These are phyloP conservation scores for Leishmania mexicana DNA, from an alignment of 208 protist genomes.

Conservation along the genomic window DNA sequence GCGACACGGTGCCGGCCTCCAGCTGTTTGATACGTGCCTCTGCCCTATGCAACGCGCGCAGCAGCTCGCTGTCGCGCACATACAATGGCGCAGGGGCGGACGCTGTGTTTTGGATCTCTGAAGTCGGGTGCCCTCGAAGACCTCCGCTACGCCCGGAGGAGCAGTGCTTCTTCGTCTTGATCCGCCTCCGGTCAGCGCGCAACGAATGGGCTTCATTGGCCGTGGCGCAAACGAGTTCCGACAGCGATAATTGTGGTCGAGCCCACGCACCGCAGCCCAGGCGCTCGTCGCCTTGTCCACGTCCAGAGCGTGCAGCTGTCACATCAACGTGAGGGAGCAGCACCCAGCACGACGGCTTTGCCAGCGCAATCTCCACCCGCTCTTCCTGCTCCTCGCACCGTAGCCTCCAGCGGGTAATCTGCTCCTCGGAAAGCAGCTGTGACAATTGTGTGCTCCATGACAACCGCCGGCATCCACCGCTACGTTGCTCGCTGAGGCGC, in stretches of 20 bases:
- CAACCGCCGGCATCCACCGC: background rate
- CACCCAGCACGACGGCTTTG: background rate
- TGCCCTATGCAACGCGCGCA: conserved; percentile 54
- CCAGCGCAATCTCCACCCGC: conserved; percentile 23
- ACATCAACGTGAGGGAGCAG: background rate
- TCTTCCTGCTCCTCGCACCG: conserved; percentile 23
- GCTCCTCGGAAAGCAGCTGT: conserved; percentile 20
- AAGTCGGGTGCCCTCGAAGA: background rate
- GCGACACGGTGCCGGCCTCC: conserved; percentile 15
- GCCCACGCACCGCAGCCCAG: background rate
- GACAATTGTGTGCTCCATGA: background rate
- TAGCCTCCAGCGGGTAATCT: conserved; percentile 22
- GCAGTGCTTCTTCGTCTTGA: background rate
- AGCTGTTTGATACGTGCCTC: conserved; percentile 50
- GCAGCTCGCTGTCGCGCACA: conserved; percentile 72
- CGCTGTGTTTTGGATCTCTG: background rate
- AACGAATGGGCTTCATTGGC: background rate
- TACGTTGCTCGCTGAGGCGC: background rate
- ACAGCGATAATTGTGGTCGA: background rate
- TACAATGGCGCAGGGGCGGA: conserved; percentile 5
- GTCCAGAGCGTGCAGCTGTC: background rate
- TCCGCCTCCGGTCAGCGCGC: background rate
- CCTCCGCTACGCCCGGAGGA: background rate
- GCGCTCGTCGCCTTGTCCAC: background rate
- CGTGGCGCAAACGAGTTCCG: background rate